Percentiles rank a stretch among this genome's conserved stretches.
Conservation (phyloP, 2,329 filamentous ascomycete species). For the Exophiala alcalophila region DNA sequence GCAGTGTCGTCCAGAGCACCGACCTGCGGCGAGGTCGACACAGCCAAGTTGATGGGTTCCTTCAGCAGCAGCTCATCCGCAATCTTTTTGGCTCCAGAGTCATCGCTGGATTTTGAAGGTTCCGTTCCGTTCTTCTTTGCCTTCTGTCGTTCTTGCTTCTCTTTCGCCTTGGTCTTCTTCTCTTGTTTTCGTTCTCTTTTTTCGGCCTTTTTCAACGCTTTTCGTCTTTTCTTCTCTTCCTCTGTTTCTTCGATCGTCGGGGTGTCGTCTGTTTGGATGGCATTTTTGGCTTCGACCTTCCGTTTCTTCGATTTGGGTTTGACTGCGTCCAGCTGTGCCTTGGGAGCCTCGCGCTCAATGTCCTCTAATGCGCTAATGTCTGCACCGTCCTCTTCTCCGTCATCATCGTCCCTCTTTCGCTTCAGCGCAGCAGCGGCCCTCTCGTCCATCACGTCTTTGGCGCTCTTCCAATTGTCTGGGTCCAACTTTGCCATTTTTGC, state of each 20-base stretch:
- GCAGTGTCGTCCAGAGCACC: constrained; percentile 15
- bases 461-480: constrained; percentile 83
- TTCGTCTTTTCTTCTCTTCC: constrained; percentile 42
- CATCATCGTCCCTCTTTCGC: constrained; percentile 69
- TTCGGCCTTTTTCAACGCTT: constrained; percentile 47
- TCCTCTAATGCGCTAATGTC: constrained; percentile 26
- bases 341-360: constrained; percentile 13
- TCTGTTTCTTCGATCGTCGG: constrained; percentile 33
- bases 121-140: constrained; percentile 35
- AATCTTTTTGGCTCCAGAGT: constrained; percentile 22
- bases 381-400: constrained; percentile 47
- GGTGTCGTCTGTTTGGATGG: constrained; percentile 21
- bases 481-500: constrained; percentile 87
- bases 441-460: constrained; percentile 91
- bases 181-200: constrained; percentile 40
- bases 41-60: constrained; percentile 14
- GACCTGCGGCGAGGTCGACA: constrained; percentile 27
- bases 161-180: constrained; percentile 36
- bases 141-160: constrained; percentile 41
- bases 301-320: constrained; percentile 22
- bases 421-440: constrained; percentile 66
- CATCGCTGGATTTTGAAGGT: constrained; percentile 32
- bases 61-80: constrained; percentile 14
- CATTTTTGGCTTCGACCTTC: constrained; percentile 28
- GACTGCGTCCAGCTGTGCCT: constrained; percentile 16